Conservation (phyloP, 352 stramenopile genomes). For the Thraustochytrium striatum region DNA sequence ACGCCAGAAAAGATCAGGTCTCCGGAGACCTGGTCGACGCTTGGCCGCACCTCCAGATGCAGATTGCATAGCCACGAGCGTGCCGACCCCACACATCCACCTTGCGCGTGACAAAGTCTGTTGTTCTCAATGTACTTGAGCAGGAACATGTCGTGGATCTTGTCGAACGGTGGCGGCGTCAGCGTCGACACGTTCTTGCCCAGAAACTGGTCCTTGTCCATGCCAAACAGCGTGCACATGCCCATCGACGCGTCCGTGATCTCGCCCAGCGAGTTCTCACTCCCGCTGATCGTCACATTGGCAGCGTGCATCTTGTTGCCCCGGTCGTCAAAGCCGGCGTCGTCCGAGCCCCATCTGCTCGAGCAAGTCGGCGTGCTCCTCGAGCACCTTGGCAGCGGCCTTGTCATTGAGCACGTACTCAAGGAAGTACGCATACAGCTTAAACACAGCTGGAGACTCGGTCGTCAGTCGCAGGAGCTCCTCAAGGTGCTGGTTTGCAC, state of each 20-base stretch:
- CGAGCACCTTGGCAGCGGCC: background rate
- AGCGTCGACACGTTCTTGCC: background rate
- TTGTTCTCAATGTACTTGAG: background rate
- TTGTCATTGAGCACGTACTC: slow-evolving; percentile 40
- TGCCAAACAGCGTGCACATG: slow-evolving; percentile 28
- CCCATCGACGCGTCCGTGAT: background rate
- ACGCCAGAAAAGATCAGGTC: slow-evolving; percentile 38
- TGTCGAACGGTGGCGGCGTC: background rate
- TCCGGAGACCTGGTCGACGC: background rate
- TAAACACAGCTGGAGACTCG: background rate
- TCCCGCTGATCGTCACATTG: slow-evolving; percentile 2
- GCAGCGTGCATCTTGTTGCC: slow-evolving; percentile 23
- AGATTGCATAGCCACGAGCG: slow-evolving; percentile 7
- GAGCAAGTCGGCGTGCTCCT: slow-evolving; percentile 4
- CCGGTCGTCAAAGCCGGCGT: background rate
- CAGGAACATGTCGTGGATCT: slow-evolving; percentile 25
- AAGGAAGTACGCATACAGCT: slow-evolving; percentile 24
- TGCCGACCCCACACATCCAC: background rate
- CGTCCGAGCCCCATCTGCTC: slow-evolving; percentile 22
- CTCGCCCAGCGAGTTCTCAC: slow-evolving; percentile 13
- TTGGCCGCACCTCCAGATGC: background rate
- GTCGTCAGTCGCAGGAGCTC: slow-evolving; percentile 35
- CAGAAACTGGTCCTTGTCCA: slow-evolving; percentile 17
- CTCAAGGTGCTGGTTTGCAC: slow-evolving; percentile 22
- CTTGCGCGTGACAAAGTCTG: too few relatives aligned